phyloP scores from a whole-genome alignment of 2,329 filamentous ascomycete genomes.

The Blastomyces silverae region DNA sequence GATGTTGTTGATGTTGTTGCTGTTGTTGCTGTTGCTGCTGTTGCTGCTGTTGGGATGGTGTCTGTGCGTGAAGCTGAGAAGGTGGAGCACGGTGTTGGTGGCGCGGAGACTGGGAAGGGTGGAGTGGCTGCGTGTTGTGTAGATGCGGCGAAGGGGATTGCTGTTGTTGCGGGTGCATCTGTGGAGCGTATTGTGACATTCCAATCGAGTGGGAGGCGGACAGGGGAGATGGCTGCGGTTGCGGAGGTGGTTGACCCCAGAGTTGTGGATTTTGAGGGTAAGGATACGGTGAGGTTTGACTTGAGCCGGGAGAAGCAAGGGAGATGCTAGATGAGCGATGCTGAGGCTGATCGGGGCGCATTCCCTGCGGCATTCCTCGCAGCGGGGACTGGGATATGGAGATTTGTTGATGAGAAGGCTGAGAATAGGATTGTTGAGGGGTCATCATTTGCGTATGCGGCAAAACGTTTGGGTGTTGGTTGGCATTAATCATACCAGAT shows the following conservation, averaged over 20 bases:
- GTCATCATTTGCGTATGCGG: slow-evolving; percentile 44
- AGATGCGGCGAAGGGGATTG: slow-evolving; percentile 34
- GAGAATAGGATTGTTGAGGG: slow-evolving; percentile 58
- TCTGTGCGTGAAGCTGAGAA: slow-evolving; percentile 32
- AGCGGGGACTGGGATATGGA: slow-evolving; percentile 66
- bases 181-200: slow-evolving; percentile 38
- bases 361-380: slow-evolving; percentile 58
- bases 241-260: slow-evolving; percentile 51
- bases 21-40: slow-evolving; percentile 19
- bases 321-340: slow-evolving; percentile 57
- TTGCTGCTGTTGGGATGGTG: slow-evolving; percentile 29
- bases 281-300: slow-evolving; percentile 45
- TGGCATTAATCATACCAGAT: slow-evolving; percentile 27
- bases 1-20: slow-evolving; percentile 27
- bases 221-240: slow-evolving; percentile 53
- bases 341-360: slow-evolving; percentile 57
- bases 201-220: slow-evolving; percentile 34
- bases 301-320: slow-evolving; percentile 46
- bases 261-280: slow-evolving; percentile 53
- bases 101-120: slow-evolving; percentile 39
- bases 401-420: slow-evolving; percentile 63
- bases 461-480: slow-evolving; percentile 33
- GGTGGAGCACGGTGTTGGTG: slow-evolving; percentile 30
- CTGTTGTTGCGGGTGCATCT: slow-evolving; percentile 36
- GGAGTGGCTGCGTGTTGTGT: slow-evolving; percentile 31